A percentile compares a stretch with the other conserved stretches of the same genome.
These are phyloP conservation scores for Calonectria henricotiae DNA, from an alignment of 2,329 filamentous ascomycete species.

Conservation along the genomic window DNA sequence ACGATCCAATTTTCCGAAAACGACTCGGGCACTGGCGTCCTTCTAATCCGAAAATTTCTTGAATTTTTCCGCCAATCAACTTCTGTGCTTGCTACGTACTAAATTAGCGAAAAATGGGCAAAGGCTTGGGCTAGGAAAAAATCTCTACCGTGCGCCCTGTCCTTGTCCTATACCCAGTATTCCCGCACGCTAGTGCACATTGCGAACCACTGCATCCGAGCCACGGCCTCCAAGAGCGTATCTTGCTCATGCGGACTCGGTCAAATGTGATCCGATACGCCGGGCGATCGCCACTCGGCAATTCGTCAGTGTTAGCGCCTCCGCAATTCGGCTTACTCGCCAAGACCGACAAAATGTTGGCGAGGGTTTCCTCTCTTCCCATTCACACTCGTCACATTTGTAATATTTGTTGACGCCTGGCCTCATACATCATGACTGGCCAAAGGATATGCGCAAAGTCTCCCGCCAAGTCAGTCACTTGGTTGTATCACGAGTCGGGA, in stretches of 20 bases:
- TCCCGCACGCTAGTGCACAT: slow-evolving; percentile 16
- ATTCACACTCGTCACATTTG: slow-evolving; percentile 10
- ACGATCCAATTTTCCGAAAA: no score
- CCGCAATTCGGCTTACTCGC: slow-evolving; percentile 34
- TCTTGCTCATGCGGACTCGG: slow-evolving; percentile 10
- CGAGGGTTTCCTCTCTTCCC: not conserved
- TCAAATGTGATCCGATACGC: slow-evolving; percentile 23
- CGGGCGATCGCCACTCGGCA: slow-evolving; percentile 18
- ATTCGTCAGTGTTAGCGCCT: slow-evolving; percentile 19
- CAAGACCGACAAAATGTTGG: slow-evolving; percentile 6
- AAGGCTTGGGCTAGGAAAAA: slow-evolving; percentile 7
- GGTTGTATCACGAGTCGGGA: slow-evolving; percentile 66
- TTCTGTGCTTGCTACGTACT: no score
- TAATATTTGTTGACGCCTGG: not conserved
- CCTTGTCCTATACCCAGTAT: slow-evolving; percentile 5
- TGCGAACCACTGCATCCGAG: slow-evolving; percentile 11
- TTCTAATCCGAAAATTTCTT: no score
- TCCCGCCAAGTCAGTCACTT: slow-evolving; percentile 41
- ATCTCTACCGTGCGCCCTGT: slow-evolving; percentile 12
- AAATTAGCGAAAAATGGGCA: slow-evolving; percentile 3
- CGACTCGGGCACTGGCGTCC: no score
- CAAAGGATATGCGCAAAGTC: slow-evolving; percentile 29
- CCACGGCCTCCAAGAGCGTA: not conserved
- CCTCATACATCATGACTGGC: slow-evolving; percentile 11
- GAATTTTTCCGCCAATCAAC: no score